Conservation (phyloP, 306 rosid genomes). For the Psophocarpus tetragonolobus region DNA sequence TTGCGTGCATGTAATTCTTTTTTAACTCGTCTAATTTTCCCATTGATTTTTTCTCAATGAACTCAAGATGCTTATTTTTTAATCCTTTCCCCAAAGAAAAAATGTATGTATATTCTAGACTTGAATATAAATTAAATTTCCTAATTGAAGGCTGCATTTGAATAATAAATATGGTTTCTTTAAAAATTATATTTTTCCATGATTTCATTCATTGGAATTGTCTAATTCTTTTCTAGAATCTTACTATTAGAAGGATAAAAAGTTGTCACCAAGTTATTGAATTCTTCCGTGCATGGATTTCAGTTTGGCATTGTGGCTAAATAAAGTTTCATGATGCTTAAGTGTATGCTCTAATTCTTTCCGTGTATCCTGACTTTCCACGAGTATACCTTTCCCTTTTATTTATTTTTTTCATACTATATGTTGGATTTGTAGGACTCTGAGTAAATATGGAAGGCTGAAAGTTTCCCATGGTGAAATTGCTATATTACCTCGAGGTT, state of each 20-base stretch:
- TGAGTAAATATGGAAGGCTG: conserved; percentile 86
- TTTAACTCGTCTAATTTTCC: background rate
- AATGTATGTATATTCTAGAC: background rate
- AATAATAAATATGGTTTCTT: background rate
- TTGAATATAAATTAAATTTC: conserved; percentile 3
- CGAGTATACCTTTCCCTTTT: background rate
- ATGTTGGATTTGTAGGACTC: conserved; percentile 60
- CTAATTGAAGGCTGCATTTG: background rate
- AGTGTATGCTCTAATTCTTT: background rate
- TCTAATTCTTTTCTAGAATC: conserved; percentile 25
- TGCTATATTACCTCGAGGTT: conserved; percentile 87
- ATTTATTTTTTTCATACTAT: conserved; percentile 4
- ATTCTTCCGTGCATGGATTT: conserved; percentile 6
- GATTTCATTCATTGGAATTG: background rate
- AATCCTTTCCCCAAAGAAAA: background rate
- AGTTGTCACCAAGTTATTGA: conserved; percentile 5
- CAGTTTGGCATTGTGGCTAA: background rate
- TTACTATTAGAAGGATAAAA: conserved; percentile 19
- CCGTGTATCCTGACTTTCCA: background rate
- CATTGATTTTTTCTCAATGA: background rate
- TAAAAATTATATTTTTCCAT: background rate
- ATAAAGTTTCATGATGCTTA: conserved; percentile 9
- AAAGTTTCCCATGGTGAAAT: conserved; percentile 86
- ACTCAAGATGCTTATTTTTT: background rate
- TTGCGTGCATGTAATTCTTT: background rate